These are phyloP conservation scores for Beauveria bassiana DNA, from an alignment of 2,329 filamentous ascomycete species.

Conservation along the genomic window DNA sequence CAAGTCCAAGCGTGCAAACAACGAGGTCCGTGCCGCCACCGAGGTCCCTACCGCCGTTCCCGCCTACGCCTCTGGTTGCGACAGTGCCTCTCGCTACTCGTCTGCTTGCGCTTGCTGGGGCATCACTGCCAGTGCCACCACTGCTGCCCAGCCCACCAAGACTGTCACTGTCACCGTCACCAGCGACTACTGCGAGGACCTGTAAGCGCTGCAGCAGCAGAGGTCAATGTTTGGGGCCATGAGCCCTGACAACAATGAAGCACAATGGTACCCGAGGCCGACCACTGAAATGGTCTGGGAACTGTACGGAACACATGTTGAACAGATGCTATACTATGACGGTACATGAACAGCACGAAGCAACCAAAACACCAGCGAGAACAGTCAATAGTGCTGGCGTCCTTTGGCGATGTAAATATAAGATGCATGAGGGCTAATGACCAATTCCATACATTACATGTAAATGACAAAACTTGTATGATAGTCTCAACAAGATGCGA, in stretches of 20 bases:
- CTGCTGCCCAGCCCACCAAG: slow-evolving; percentile 30
- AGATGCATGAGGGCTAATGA: slow-evolving; percentile 2
- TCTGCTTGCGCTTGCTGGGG: slow-evolving; percentile 39
- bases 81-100: slow-evolving; percentile 26
- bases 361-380: neutral
- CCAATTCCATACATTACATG: neutral
- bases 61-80: slow-evolving; percentile 33
- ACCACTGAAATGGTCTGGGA: neutral
- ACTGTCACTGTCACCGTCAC: slow-evolving; percentile 35
- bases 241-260: neutral
- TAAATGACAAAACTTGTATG: neutral
- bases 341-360: slow-evolving; percentile 11
- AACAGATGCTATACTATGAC: neutral
- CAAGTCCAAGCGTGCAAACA: slow-evolving; percentile 23
- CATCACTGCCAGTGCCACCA: slow-evolving; percentile 31
- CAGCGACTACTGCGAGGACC: slow-evolving; percentile 33
- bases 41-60: slow-evolving; percentile 26
- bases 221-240: neutral
- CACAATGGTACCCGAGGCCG: no score
- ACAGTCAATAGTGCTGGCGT: neutral
- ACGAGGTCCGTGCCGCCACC: slow-evolving; percentile 24
- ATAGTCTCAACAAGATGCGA: no score
- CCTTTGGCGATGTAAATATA: slow-evolving; percentile 3
- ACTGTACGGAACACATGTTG: neutral
- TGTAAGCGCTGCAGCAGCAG: slow-evolving; percentile 14